Conservation (phyloP, 2,329 filamentous ascomycete genomes). For the Neonectria neomacrospora region DNA sequence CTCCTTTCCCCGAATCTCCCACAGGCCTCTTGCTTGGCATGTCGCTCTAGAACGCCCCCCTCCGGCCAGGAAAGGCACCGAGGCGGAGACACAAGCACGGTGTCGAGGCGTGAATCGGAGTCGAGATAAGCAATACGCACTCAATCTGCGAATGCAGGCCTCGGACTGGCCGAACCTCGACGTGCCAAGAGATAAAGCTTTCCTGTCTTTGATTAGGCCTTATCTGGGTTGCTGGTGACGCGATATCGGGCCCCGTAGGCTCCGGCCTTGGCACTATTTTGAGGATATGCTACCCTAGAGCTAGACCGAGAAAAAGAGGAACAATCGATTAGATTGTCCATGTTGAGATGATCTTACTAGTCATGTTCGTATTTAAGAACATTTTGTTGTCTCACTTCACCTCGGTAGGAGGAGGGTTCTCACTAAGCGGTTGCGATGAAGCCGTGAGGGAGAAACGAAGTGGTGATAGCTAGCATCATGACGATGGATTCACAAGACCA, state of each 20-base stretch:
- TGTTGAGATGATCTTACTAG: too few species aligned
- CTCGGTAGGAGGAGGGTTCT: too few species aligned
- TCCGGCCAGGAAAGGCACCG: not conserved
- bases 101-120: not conserved
- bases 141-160: slow-evolving; percentile 2
- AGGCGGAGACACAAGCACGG: not conserved
- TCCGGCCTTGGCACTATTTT: too few species aligned
- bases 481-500: not conserved
- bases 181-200: slow-evolving; percentile 8
- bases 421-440: too few species aligned
- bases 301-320: not conserved
- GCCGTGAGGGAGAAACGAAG: too few species aligned
- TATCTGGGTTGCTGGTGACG: not conserved
- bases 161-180: slow-evolving; percentile 2
- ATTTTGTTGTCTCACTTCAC: too few species aligned
- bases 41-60: slow-evolving; percentile 3
- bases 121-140: slow-evolving; percentile 9
- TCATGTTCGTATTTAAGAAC: too few species aligned
- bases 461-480: too few species aligned
- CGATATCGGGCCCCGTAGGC: not conserved
- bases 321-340: not conserved
- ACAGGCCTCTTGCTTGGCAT: slow-evolving; percentile 12
- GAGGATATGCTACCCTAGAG: not conserved
- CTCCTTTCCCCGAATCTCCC: not conserved
- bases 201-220: slow-evolving; percentile 6